Evolutionary conservation across 495 filamentous ascomycete species (phyloP), one percentile per base, ranked within the genome.

Genomic region (Podospora conica): DNA sequence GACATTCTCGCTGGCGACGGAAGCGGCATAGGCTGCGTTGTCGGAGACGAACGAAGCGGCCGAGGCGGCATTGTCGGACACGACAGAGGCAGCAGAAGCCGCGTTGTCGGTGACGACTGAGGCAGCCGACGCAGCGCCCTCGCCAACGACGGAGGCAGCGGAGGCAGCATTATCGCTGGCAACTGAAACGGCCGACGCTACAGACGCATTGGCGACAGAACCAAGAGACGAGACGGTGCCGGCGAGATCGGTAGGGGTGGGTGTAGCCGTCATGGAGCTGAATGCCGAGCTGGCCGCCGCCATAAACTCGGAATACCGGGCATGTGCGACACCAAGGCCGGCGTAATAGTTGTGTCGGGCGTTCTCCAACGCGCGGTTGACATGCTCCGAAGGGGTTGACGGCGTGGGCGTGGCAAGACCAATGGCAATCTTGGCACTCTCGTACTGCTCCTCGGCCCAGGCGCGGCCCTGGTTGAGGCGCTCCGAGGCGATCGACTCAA

Each of bases 321-420:
- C 90, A 71, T 95, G 89, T 3, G 91, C 91, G 22, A 91, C 68
- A 18, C 91, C 91, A 61, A 93, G 68, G 10, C 86, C 89, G 63
- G 91, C 88, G 68, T 92, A 92, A 73, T 93, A 95, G 68, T 87
- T 88, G 61, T 86, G 80, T 66, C 85, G 86, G 27, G 88, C 87
- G 54, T 84, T 77, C 63, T 87, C 84, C 21, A 85, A 79, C 9
- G 90, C 68, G 68, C 88, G 83, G 67, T 80, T 79, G 18, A 80
- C 78, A 55, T 80, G 74, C 54, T 81, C 74, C 54, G 78, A 65
- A 20, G 75, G 75, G 12, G 74, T 73, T 12, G 84, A 85, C 6
- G 85, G 82, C 5, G 87, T 85, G 6, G 83, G 80, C 6, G 80
- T 75, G 18, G 80, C 77, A 29, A 76, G 73, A 9, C 85, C 80